Evolutionary conservation across 2,329 filamentous ascomycete genomes (phyloP).

Genomic region (Zasmidium cellare): DNA sequence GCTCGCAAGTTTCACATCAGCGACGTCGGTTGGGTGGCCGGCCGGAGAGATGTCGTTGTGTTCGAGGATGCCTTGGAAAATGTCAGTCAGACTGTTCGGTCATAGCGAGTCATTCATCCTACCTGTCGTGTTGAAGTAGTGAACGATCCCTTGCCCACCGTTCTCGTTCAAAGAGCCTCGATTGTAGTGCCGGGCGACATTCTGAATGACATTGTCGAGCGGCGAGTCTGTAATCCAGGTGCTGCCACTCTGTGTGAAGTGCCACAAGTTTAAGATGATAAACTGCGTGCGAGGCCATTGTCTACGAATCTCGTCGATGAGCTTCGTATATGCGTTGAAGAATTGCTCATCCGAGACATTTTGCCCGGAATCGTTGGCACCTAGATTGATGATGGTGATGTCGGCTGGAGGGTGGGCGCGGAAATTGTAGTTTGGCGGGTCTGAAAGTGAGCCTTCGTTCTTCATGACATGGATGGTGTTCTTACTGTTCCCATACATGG

Average conservation of each 20-base stretch:
- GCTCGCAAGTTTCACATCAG: constrained; percentile 61
- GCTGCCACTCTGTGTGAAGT: constrained; percentile 54
- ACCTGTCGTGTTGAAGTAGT: constrained; percentile 60
- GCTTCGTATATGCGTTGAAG: constrained; percentile 41
- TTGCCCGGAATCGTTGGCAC: constrained; percentile 50
- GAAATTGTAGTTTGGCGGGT: constrained; percentile 39
- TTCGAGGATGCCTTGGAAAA: constrained; percentile 54
- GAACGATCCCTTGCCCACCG: constrained; percentile 50
- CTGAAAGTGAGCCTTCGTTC: neutral
- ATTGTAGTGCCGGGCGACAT: constrained; percentile 48
- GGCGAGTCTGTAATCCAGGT: constrained; percentile 50
- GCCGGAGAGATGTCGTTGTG: constrained; percentile 62
- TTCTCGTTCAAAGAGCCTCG: constrained; percentile 41
- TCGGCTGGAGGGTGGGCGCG: constrained; percentile 37
- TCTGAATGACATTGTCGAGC: constrained; percentile 51
- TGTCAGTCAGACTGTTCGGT: too few species aligned
- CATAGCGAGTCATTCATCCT: neutral
- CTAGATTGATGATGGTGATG: constrained; percentile 48
- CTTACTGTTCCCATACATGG: constrained; percentile 39
- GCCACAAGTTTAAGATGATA: constrained; percentile 53
- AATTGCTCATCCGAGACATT: constrained; percentile 42
- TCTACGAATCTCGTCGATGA: constrained; percentile 43
- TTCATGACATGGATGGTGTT: neutral
- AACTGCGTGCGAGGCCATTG: constrained; percentile 45
- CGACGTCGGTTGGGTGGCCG: constrained; percentile 62